Conservation (phyloP, 1,284 basidiomycete genomes). For the Cryptococcus wingfieldii region DNA sequence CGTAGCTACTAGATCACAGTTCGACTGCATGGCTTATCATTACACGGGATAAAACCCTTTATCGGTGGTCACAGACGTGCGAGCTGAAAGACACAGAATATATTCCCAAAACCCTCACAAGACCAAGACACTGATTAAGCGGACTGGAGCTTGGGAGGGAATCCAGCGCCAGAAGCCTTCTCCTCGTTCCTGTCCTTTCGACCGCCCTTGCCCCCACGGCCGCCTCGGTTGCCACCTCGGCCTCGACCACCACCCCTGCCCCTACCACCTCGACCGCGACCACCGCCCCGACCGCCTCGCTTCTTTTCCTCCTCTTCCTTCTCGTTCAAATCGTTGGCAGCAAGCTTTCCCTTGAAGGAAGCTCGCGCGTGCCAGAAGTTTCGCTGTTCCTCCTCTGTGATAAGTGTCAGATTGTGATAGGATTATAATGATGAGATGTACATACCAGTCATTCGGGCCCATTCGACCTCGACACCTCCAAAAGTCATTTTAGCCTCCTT, state of each 20-base stretch:
- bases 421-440: conserved; percentile 7
- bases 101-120: no score
- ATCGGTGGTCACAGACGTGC: no score
- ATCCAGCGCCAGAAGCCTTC: conserved; percentile 6
- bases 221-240: conserved; percentile 29
- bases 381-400: conserved; percentile 61
- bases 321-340: conserved; percentile 57
- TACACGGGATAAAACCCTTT: no score
- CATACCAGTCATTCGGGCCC: conserved; percentile 36
- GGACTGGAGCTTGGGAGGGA: conserved; percentile 31
- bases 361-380: conserved; percentile 72
- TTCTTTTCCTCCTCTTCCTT: conserved; percentile 63
- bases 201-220: conserved; percentile 37
- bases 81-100: no score
- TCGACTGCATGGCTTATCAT: no score
- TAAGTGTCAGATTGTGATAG: neutral
- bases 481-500: conserved; percentile 47
- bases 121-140: neutral
- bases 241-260: conserved; percentile 39
- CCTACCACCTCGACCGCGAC: conserved; percentile 32
- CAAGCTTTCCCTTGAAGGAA: conserved; percentile 53
- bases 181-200: conserved; percentile 12
- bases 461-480: conserved; percentile 46
- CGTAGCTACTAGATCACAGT: no score
- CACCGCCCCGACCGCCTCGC: conserved; percentile 50